These are phyloP conservation scores for Flaveria robusta DNA, from an alignment of 129 eudicot genomes.

Conservation along the genomic window DNA sequence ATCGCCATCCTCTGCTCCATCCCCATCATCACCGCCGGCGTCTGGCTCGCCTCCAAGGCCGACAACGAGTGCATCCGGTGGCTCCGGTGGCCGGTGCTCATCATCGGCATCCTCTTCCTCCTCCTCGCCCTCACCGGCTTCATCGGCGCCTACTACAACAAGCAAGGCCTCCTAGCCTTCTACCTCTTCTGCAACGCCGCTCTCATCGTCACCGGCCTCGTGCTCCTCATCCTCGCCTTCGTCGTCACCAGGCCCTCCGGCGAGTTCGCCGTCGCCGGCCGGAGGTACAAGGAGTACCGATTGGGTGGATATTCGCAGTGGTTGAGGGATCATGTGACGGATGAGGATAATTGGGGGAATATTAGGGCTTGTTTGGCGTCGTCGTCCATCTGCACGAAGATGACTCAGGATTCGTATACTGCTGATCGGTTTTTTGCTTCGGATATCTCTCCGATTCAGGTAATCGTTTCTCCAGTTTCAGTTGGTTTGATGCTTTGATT, in stretches of 20 bases:
- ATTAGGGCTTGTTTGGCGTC: slow-evolving; percentile 82
- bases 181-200: slow-evolving; percentile 77
- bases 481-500: no score
- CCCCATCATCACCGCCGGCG: slow-evolving; percentile 83
- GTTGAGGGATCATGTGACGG: slow-evolving; percentile 67
- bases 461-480: not conserved
- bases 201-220: slow-evolving; percentile 56
- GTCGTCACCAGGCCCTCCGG: slow-evolving; percentile 66
- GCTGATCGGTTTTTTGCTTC: slow-evolving; percentile 66
- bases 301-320: slow-evolving; percentile 77
- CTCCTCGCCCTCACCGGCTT: slow-evolving; percentile 73
- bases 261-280: slow-evolving; percentile 44
- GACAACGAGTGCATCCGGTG: slow-evolving; percentile 90
- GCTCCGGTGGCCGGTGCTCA: slow-evolving; percentile 88
- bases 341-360: slow-evolving; percentile 62
- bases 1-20: slow-evolving; percentile 78
- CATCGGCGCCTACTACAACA: slow-evolving; percentile 84
- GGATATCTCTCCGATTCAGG: slow-evolving; percentile 84
- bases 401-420: slow-evolving; percentile 46
- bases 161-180: slow-evolving; percentile 74
- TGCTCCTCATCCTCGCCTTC: slow-evolving; percentile 68
- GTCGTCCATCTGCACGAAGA: slow-evolving; percentile 59
- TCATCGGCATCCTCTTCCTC: slow-evolving; percentile 67
- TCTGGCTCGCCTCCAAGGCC: slow-evolving; percentile 86
- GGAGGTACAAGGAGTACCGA: slow-evolving; percentile 40